phyloP scores from a whole-genome alignment of 2,329 filamentous ascomycete genomes.

The Epicoccum sorghinum region DNA sequence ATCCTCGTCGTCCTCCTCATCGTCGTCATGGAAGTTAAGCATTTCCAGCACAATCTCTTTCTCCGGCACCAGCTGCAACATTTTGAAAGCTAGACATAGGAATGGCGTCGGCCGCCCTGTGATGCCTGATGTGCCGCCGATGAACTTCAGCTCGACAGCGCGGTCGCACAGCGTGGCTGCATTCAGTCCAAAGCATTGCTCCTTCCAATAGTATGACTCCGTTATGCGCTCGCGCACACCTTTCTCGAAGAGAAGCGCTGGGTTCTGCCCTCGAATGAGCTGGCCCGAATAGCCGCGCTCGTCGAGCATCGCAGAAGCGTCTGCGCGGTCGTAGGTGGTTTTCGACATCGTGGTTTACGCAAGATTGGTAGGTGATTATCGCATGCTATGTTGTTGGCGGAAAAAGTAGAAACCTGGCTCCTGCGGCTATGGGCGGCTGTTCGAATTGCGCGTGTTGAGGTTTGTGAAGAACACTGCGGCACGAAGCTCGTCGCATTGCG shows the following conservation, averaged over 20 bases:
- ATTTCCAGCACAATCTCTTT: conserved; percentile 82
- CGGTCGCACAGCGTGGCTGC: conserved; percentile 81
- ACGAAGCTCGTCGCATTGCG: conserved; percentile 11
- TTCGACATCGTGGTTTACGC: conserved; percentile 38
- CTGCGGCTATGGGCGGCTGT: too few relatives aligned
- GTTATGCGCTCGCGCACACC: conserved; percentile 94
- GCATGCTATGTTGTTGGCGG: not conserved
- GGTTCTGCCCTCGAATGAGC: conserved; percentile 88
- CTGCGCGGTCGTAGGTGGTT: conserved; percentile 70
- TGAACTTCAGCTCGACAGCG: conserved; percentile 80
- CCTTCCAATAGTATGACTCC: conserved; percentile 97
- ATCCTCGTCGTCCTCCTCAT: conserved; percentile 24
- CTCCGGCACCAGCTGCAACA: conserved; percentile 83
- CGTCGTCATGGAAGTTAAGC: conserved; percentile 61
- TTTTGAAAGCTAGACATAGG: conserved; percentile 91
- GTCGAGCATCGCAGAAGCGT: conserved; percentile 79
- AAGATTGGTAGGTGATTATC: not conserved
- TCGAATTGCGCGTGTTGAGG: not conserved
- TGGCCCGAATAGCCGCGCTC: conserved; percentile 81
- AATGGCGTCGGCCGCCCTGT: conserved; percentile 90
- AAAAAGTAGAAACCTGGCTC: too few relatives aligned
- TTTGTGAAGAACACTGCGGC: not conserved
- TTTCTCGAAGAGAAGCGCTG: conserved; percentile 94
- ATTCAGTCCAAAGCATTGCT: conserved; percentile 97
- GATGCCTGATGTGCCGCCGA: conserved; percentile 86